Evolutionary conservation across 495 filamentous ascomycete species (phyloP).

Genomic region (Talaromyces borbonicus): DNA sequence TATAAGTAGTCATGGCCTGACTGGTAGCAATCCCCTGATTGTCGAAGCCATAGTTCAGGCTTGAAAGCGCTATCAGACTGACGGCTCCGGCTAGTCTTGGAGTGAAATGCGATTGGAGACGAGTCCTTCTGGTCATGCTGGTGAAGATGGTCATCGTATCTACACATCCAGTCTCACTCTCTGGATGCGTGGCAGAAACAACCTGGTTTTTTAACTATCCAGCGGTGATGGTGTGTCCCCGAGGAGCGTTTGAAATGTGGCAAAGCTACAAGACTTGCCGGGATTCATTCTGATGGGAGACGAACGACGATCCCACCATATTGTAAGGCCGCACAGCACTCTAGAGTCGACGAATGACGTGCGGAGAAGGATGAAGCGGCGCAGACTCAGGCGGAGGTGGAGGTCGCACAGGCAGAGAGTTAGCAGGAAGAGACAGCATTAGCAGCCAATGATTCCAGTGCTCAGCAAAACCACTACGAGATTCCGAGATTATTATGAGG

Average conservation of each 20-base stretch:
- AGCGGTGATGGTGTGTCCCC: not conserved
- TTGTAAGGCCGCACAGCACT: not conserved
- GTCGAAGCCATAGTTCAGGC: constrained; percentile 24
- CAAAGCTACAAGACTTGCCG: not conserved
- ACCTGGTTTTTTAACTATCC: not conserved
- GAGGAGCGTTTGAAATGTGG: not conserved
- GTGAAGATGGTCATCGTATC: not conserved
- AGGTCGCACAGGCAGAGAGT: not conserved
- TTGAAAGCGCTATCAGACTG: constrained; percentile 18
- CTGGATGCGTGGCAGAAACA: not conserved
- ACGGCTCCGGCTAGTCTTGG: constrained; percentile 4
- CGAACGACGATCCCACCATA: not conserved
- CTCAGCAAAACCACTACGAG: too few species aligned
- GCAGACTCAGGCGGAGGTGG: not conserved
- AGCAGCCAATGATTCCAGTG: too few species aligned
- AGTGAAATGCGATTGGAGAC: constrained; percentile 6
- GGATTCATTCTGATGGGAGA: not conserved
- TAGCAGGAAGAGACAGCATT: not conserved
- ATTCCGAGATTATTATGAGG: too few species aligned
- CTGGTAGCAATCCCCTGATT: constrained; percentile 18
- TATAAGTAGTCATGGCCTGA: constrained; percentile 21
- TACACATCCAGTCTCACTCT: too few species aligned
- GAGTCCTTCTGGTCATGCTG: not conserved
- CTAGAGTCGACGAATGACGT: not conserved
- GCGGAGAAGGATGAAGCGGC: not conserved